Evolutionary conservation across 495 filamentous ascomycete species (phyloP), one percentile per base, ranked within the genome.

Genomic region (Penicillium lividum): DNA sequence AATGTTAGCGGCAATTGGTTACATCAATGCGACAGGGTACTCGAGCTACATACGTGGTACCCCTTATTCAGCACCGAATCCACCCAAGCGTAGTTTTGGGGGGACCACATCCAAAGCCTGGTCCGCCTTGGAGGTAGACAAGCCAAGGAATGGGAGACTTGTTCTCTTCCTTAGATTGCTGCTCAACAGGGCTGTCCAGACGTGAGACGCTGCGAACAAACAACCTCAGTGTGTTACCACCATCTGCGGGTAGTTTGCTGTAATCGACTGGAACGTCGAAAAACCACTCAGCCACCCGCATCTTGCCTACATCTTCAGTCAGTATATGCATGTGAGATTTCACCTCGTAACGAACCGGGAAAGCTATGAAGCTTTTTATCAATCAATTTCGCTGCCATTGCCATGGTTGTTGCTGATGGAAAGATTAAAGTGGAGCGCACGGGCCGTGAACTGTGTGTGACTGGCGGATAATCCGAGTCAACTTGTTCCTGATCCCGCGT

Each of bases 191-290:
- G 11, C 73, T 85, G 42, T 89, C 84, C 38, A 83, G 67, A 53
- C 84, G 89, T 57, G 78, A 70, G 29, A 87, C 87, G 57, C 84
- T 87, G 51, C 92, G 87, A 31, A 82, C 92, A 68, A 95, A 96
- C 25, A 96, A 77, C 53, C 82, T 84, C 47, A 96, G 65, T 5
- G 68, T 83, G 16, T 82, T 84, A n/a, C 75, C 73, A n/a, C 75
- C 73, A 1, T 71, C 68, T 16, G 86, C 4, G 4, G 38, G 38
- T 16, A 40, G 88, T n/a, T 82, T 81, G 56, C 77, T 68, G 70
- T 95, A 86, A 70, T 94, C 88, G 51, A 85, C 75, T 34, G 92
- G 91, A 9, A 96, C 91, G 63, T 91, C 84, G 67, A 96, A 96
- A 77, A 91, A 89, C 54, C 91, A 80, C 68, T 96, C 92, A 2